Evolutionary conservation across 768 basidiomycete species (phyloP), one percentile per base, ranked within the genome.

Genomic region (Strobilomyces echinocephalus): DNA sequence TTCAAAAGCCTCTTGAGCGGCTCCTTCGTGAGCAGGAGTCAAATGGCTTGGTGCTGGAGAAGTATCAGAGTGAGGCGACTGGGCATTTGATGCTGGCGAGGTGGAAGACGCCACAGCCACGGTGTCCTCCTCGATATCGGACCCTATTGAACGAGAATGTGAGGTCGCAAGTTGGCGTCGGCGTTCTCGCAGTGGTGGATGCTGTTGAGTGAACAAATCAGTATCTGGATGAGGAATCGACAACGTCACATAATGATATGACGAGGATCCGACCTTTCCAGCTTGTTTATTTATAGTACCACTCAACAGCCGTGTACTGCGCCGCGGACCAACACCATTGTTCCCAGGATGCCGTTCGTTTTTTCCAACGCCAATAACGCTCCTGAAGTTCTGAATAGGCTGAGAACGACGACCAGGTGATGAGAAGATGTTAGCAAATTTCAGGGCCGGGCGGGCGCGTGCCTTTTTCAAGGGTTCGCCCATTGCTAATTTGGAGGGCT

Each of bases 341-440:
- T 67, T 68, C 20, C 71, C 67, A 44, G 74, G 61, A 64, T 76
- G 75, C 56, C 73, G 68, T 60, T 77, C 82, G 61, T 65, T 77
- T 71, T 83, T 86, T 55, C 75, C 76, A 58, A 72, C 68, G 51
- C 76, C 74, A 61, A 72, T 67, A 54, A 75, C 73, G 63, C 76
- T 75, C 76, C 80, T 82, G 72, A 84, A 78, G 68, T 83, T 78
- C 72, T 80, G 78, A 70, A 80, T 75, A 68, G 81, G 78, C 85
- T 88, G 85, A 73, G 81, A 81, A 81, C 79, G 79, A 81, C 83
- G 84, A 83, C 80, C 79, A 73, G 82, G 81, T 75, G 84, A 87
- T 87, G 86, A 88, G 87, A 87, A 86, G 78, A 86, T 78, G 76
- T 87, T 87, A 87, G 83, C 79, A 85, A 86, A 82, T 76, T 81